Percentiles rank a stretch among this genome's conserved stretches.
Evolutionary conservation across 177 flowering plant genomes (phyloP).

Genomic region (Vitis hybrid): DNA sequence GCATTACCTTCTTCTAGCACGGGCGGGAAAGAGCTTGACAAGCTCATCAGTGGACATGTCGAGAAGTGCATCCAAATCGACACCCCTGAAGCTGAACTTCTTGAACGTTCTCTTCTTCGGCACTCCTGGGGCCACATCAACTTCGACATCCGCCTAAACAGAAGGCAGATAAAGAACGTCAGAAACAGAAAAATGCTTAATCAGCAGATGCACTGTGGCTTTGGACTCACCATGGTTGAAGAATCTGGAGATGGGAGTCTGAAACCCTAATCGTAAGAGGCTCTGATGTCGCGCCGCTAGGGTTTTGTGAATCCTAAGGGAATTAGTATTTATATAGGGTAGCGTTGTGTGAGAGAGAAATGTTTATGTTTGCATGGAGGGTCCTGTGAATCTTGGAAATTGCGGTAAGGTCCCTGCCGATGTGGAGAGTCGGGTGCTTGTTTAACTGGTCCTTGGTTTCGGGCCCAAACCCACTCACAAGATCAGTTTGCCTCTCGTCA

Average conservation of each 20-base stretch:
- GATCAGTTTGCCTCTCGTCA: no score
- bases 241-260: background rate
- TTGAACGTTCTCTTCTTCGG: constrained; percentile 63
- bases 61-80: constrained; percentile 52
- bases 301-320: background rate
- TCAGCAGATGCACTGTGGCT: background rate
- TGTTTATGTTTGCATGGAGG: no score
- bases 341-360: no score
- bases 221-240: constrained; percentile 16
- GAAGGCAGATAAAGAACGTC: background rate
- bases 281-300: constrained; percentile 14
- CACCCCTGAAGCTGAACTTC: constrained; percentile 61
- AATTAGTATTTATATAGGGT: no score
- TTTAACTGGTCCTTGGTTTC: no score
- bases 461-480: no score
- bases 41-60: constrained; percentile 61
- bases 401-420: no score
- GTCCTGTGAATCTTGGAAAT: no score
- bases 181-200: background rate
- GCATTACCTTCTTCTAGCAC: constrained; percentile 45
- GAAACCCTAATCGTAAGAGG: no score
- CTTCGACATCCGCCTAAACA: constrained; percentile 21
- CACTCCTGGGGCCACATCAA: constrained; percentile 32
- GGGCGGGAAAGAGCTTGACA: constrained; percentile 48
- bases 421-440: no score